These are phyloP conservation scores for Candida quercuum DNA, from an alignment of 805 yeast species.

Conservation along the genomic window DNA sequence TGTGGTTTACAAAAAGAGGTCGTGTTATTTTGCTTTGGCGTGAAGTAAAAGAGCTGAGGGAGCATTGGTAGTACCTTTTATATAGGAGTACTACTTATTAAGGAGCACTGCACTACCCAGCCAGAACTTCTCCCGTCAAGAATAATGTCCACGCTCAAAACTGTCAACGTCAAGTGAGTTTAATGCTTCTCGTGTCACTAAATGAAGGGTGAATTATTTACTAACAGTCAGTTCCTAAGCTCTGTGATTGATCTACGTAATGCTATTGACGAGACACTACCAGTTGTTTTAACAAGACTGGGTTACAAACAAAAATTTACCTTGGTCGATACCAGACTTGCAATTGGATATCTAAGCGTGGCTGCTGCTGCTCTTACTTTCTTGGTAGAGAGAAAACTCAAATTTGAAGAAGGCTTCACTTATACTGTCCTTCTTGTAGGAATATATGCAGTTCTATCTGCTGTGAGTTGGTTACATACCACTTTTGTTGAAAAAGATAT, in stretches of 20 bases:
- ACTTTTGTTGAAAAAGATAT: slow-evolving; percentile 34
- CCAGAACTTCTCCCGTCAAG: no score
- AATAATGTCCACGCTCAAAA: slow-evolving; percentile 10
- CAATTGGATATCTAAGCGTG: slow-evolving; percentile 46
- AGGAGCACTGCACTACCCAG: no score
- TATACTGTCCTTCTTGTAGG: slow-evolving; percentile 36
- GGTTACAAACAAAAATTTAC: slow-evolving; percentile 39
- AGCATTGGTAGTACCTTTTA: no score
- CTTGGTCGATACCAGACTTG: slow-evolving; percentile 41
- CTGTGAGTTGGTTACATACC: slow-evolving; percentile 32
- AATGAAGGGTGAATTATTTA: not conserved
- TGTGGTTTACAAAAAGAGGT: no score
- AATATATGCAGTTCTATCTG: slow-evolving; percentile 35
- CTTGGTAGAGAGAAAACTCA: slow-evolving; percentile 42
- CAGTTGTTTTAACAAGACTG: slow-evolving; percentile 15
- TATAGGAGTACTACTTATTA: no score
- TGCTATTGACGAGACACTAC: slow-evolving; percentile 12
- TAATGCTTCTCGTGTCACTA: not conserved
- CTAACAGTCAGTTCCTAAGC: slow-evolving; percentile 3
- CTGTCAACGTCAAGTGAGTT: slow-evolving; percentile 14
- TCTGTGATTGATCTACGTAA: slow-evolving; percentile 14
- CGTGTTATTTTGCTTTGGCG: no score
- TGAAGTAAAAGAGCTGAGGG: no score
- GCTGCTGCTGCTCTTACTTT: slow-evolving; percentile 44
- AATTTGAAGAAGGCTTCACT: slow-evolving; percentile 35